A percentile compares a stretch with the other conserved stretches of the same genome.
These are phyloP conservation scores for Prunus yedoensis DNA, from an alignment of 331 rosid species.

Conservation along the genomic window DNA sequence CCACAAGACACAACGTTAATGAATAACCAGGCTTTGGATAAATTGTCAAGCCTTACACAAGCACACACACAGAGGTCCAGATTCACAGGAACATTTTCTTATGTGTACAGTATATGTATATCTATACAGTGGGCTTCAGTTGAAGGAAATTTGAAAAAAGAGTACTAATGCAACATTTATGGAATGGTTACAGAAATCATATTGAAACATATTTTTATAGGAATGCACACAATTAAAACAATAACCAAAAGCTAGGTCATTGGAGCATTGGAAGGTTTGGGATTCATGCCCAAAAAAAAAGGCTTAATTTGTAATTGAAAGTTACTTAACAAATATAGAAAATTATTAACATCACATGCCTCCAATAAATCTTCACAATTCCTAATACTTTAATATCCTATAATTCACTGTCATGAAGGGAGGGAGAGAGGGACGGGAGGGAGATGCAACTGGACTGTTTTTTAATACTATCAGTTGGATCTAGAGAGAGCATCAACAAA, in stretches of 20 bases:
- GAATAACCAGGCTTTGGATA: neutral
- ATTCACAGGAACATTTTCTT: neutral
- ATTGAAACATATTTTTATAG: neutral
- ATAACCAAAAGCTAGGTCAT: neutral
- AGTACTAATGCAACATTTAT: neutral
- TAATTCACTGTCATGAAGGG: neutral
- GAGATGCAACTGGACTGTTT: neutral
- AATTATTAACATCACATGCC: no score
- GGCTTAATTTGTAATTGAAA: neutral
- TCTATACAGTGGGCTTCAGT: neutral
- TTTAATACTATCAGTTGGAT: neutral
- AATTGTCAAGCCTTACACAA: neutral
- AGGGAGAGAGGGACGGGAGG: neutral
- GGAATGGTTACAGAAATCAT: neutral
- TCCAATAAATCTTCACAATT: no score
- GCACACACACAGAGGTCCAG: neutral
- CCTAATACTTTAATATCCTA: neutral
- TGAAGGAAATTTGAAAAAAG: neutral
- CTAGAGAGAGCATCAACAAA: neutral
- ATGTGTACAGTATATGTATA: neutral
- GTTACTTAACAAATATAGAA: no score
- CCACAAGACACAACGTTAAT: neutral
- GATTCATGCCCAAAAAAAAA: neutral
- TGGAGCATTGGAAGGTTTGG: neutral
- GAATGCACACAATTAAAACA: constrained; percentile 7